Conservation (phyloP, 2,329 filamentous ascomycete genomes). For the Xylaria sp. region DNA sequence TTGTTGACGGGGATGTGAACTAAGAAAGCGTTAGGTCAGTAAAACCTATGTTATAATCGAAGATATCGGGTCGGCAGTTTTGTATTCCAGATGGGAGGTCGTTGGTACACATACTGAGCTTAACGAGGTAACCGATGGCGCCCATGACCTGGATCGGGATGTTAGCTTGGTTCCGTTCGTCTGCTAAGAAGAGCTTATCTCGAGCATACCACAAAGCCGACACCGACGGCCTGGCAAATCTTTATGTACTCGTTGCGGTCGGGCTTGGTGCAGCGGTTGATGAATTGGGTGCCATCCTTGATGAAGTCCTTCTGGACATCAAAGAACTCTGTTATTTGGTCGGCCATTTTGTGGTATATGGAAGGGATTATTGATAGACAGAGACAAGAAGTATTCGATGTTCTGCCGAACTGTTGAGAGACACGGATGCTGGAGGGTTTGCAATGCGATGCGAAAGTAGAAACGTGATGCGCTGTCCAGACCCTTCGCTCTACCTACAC, state of each 20-base stretch:
- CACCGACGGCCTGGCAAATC: slow-evolving; percentile 68
- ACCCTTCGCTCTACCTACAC: slow-evolving; percentile 10
- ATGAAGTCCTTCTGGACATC: slow-evolving; percentile 75
- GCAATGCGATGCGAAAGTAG: slow-evolving; percentile 20
- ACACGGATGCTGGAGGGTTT: slow-evolving; percentile 1
- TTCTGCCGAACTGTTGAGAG: background rate
- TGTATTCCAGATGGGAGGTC: background rate
- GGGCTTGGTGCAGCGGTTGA: slow-evolving; percentile 71
- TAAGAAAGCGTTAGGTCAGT: slow-evolving; percentile 45
- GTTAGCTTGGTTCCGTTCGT: slow-evolving; percentile 6
- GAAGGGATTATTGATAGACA: background rate
- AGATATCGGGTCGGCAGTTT: background rate
- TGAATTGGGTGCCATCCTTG: slow-evolving; percentile 70
- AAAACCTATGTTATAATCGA: background rate
- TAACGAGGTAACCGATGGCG: slow-evolving; percentile 75
- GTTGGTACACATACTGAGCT: slow-evolving; percentile 65
- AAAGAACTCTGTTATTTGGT: slow-evolving; percentile 76
- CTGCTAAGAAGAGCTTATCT: background rate
- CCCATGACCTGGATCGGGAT: slow-evolving; percentile 36
- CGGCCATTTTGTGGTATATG: slow-evolving; percentile 62
- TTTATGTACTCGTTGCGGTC: slow-evolving; percentile 60
- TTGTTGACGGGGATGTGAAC: slow-evolving; percentile 78
- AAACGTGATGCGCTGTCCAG: slow-evolving; percentile 37
- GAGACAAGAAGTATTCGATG: background rate
- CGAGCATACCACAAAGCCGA: slow-evolving; percentile 69